Evolutionary conservation across 495 filamentous ascomycete genomes (phyloP).

Genomic region (Extremus antarcticus): DNA sequence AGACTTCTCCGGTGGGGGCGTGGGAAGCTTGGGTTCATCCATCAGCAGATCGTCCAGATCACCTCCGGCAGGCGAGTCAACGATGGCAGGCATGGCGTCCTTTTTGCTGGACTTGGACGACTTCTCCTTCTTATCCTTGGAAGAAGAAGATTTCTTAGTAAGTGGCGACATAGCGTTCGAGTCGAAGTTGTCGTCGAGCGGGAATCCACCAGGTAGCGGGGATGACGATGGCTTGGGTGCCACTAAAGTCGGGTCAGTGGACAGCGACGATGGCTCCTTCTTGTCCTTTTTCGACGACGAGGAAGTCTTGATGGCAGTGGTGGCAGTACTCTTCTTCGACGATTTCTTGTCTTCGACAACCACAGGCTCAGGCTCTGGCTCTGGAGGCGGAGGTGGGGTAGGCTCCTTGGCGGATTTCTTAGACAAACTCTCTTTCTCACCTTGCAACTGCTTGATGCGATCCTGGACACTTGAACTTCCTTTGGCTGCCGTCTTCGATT

Average conservation of each 20-base stretch:
- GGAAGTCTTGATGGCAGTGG: slow-evolving; percentile 11
- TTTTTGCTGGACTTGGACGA: slow-evolving; percentile 17
- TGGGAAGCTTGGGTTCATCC: slow-evolving; percentile 32
- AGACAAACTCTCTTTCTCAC: slow-evolving; percentile 13
- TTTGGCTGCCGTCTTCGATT: slow-evolving; percentile 17
- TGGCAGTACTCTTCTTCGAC: slow-evolving; percentile 16
- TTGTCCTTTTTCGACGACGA: slow-evolving; percentile 18
- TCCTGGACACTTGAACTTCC: slow-evolving; percentile 19
- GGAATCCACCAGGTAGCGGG: slow-evolving; percentile 33
- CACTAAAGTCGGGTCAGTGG: slow-evolving; percentile 16
- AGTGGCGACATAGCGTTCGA: slow-evolving; percentile 12
- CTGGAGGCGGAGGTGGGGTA: slow-evolving; percentile 11
- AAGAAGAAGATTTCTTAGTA: slow-evolving; percentile 14
- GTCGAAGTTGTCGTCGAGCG: slow-evolving; percentile 26
- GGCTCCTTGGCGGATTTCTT: slow-evolving; percentile 5
- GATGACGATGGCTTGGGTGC: slow-evolving; percentile 14
- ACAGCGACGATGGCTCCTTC: slow-evolving; percentile 6
- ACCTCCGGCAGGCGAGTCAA: slow-evolving; percentile 6
- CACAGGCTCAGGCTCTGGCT: slow-evolving; percentile 3
- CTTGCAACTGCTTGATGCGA: slow-evolving; percentile 27
- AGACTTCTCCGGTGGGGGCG: slow-evolving; percentile 42
- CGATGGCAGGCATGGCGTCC: slow-evolving; percentile 14
- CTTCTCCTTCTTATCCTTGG: slow-evolving; percentile 19
- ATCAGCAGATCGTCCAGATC: slow-evolving; percentile 11
- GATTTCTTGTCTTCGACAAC: slow-evolving; percentile 25